Evolutionary conservation across 1,139 yeast genomes (phyloP).

Genomic region (Yamadazyma pseudoaaseri): DNA sequence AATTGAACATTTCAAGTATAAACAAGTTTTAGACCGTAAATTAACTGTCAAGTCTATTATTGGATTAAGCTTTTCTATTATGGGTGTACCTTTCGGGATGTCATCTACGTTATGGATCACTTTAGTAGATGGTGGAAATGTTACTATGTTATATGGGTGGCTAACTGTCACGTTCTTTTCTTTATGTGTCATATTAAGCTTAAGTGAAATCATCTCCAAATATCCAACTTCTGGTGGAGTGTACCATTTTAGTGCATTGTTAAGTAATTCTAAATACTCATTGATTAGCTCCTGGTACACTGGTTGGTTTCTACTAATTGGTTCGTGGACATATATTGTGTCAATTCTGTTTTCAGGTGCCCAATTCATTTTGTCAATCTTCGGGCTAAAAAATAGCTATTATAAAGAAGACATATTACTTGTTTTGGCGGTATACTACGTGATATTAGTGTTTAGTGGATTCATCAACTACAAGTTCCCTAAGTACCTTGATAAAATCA

Average conservation of each 20-base stretch:
- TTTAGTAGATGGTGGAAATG: conserved; percentile 69
- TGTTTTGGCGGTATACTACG: conserved; percentile 55
- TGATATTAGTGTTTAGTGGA: conserved; percentile 58
- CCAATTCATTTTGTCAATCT: conserved; percentile 63
- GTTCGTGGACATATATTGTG: conserved; percentile 75
- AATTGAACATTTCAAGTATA: conserved; percentile 69
- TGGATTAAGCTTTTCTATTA: conserved; percentile 71
- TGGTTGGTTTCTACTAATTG: conserved; percentile 72
- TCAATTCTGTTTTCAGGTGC: conserved; percentile 75
- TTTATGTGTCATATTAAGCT: conserved; percentile 59
- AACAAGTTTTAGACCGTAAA: conserved; percentile 65
- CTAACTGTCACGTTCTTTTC: conserved; percentile 60
- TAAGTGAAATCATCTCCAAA: conserved; percentile 71
- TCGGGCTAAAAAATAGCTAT: conserved; percentile 58
- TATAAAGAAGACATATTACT: conserved; percentile 57
- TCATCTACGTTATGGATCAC: conserved; percentile 71
- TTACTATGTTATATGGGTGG: conserved; percentile 73
- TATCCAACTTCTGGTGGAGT: conserved; percentile 76
- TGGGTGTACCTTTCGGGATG: conserved; percentile 79
- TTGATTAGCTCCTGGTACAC: conserved; percentile 66
- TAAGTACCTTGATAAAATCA: conserved; percentile 58
- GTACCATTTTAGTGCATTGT: conserved; percentile 71
- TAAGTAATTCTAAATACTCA: conserved; percentile 58
- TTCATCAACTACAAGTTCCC: conserved; percentile 62
- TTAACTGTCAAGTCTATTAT: conserved; percentile 65